These are phyloP conservation scores for Aspergillus sergii DNA, from an alignment of 2,329 filamentous ascomycete genomes.

Conservation along the genomic window DNA sequence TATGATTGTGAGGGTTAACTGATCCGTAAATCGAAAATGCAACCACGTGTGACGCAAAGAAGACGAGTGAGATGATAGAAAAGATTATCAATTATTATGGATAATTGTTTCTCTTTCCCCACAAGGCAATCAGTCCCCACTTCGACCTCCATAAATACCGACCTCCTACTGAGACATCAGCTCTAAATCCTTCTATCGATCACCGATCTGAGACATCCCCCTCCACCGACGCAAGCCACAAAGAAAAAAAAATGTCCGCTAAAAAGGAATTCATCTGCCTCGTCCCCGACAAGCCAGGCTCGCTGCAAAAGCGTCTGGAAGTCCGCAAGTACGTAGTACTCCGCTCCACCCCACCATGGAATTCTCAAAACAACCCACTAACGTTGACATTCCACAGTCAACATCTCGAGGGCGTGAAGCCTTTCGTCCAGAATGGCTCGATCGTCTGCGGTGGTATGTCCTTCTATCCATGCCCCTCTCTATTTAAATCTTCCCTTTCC, in stretches of 20 bases:
- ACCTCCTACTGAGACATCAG: background rate
- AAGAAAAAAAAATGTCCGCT: conserved; percentile 12
- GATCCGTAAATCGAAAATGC: background rate
- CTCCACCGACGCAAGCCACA: background rate
- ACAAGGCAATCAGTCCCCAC: conserved; percentile 2
- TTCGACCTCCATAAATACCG: background rate
- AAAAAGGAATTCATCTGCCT: conserved; percentile 70
- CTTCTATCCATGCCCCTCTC: conserved; percentile 1
- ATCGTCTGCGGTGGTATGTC: conserved; percentile 66
- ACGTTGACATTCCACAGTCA: conserved; percentile 27
- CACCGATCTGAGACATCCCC: background rate
- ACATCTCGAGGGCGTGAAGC: conserved; percentile 62
- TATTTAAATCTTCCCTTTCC: background rate
- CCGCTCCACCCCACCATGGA: background rate
- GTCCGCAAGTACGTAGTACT: conserved; percentile 34
- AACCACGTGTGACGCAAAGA: background rate
- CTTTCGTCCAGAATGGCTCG: conserved; percentile 56
- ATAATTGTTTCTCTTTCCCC: background rate
- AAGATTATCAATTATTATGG: background rate
- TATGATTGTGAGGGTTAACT: conserved; percentile 4
- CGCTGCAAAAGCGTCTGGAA: conserved; percentile 62
- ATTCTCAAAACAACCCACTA: background rate
- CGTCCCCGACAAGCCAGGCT: conserved; percentile 66
- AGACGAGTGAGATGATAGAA: background rate
- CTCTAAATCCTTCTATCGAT: background rate